Conservation (phyloP, 768 basidiomycete genomes). For the Termitomyces sp. region DNA sequence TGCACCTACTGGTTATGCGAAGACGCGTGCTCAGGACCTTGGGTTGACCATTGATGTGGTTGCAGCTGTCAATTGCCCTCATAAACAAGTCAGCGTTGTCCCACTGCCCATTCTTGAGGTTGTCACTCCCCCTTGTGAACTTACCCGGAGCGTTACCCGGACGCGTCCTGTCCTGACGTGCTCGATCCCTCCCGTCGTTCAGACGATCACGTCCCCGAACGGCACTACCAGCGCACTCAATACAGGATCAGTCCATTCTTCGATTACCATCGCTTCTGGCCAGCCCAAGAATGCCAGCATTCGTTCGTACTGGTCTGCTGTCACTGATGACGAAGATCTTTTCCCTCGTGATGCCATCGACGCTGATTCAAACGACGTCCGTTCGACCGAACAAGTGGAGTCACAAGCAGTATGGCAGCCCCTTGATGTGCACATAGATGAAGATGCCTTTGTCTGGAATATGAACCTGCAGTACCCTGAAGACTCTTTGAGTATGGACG, state of each 20-base stretch:
- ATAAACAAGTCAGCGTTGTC: conserved; percentile 28
- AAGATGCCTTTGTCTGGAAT: conserved; percentile 16
- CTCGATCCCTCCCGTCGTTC: conserved; percentile 17
- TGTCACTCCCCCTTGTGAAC: conserved; percentile 11
- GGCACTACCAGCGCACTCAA: conserved; percentile 16
- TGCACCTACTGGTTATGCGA: conserved; percentile 39
- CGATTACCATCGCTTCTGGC: conserved; percentile 2
- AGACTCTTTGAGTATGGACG: conserved; percentile 9
- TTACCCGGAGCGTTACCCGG: conserved; percentile 1
- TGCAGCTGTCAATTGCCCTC: conserved; percentile 34
- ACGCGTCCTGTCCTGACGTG: conserved; percentile 17
- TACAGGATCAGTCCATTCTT: conserved; percentile 3
- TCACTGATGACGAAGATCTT: conserved; percentile 2
- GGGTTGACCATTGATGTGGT: conserved; percentile 39
- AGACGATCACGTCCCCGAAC: conserved; percentile 16
- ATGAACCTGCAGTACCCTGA: conserved; percentile 12
- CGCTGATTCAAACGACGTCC: conserved; percentile 1
- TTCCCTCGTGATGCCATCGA: conserved; percentile 9
- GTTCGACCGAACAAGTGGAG: conserved; percentile 5
- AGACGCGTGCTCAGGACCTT: conserved; percentile 36
- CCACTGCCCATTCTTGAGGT: conserved; percentile 33
- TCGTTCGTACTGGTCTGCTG: conserved; percentile 14
- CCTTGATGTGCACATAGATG: conserved; percentile 23
- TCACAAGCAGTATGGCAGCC: conserved; percentile 7
- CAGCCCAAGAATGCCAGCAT: not conserved